Evolutionary conservation across 441 rosid species (phyloP).

Genomic region (Adansonia rubrostipa): DNA sequence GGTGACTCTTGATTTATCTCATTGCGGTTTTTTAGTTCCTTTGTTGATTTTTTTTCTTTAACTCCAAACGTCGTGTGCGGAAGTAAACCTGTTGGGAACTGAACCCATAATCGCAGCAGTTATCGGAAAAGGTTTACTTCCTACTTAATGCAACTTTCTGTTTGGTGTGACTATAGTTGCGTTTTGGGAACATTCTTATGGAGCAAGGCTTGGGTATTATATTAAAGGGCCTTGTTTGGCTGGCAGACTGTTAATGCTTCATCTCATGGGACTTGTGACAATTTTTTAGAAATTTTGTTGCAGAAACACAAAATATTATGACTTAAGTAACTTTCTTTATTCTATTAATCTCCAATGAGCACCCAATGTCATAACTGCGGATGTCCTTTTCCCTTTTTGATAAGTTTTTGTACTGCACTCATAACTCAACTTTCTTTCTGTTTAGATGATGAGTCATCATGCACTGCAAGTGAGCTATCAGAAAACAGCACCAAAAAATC

Average conservation of each 20-base stretch:
- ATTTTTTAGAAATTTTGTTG: not conserved
- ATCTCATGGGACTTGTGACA: not conserved
- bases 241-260: not conserved
- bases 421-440: constrained; percentile 24
- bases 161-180: not conserved
- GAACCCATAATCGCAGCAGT: not conserved
- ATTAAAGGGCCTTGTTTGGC: not conserved
- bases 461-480: constrained; percentile 40
- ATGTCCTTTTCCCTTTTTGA: not conserved
- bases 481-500: constrained; percentile 58
- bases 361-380: not conserved
- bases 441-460: constrained; percentile 62
- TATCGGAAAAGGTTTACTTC: not conserved
- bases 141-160: not conserved
- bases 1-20: constrained; percentile 46
- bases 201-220: not conserved
- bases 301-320: not conserved
- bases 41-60: not conserved
- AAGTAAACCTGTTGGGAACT: not conserved
- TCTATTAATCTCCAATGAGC: constrained; percentile 9
- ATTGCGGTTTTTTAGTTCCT: constrained; percentile 7
- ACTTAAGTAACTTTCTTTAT: not conserved
- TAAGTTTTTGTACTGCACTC: constrained; percentile 14
- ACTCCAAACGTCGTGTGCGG: not conserved
- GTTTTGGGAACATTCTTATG: not conserved